These are phyloP conservation scores for Benincasa hispida DNA, from an alignment of 306 rosid genomes.

Conservation along the genomic window DNA sequence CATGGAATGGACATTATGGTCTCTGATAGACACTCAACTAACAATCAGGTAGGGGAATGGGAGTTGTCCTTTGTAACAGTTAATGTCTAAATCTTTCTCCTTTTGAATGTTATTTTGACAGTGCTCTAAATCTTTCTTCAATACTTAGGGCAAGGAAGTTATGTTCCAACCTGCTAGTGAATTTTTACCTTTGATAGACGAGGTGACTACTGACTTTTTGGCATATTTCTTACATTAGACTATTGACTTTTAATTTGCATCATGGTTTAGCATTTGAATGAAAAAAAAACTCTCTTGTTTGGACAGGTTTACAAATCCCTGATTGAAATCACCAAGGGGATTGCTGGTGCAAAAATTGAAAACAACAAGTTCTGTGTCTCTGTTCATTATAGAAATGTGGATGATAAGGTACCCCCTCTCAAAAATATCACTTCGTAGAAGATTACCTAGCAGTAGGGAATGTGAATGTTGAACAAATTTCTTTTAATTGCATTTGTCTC, in stretches of 20 bases:
- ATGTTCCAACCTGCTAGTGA: constrained; percentile 93
- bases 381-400: constrained; percentile 93
- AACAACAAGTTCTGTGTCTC: constrained; percentile 82
- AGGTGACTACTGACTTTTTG: constrained; percentile 26
- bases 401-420: constrained; percentile 43
- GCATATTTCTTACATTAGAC: not conserved
- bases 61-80: not conserved
- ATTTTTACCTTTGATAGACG: constrained; percentile 61
- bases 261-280: not conserved
- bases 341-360: constrained; percentile 72
- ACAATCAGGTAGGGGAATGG: constrained; percentile 40
- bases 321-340: constrained; percentile 46
- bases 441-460: not conserved
- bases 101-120: not conserved
- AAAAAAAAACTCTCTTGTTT: constrained; percentile 14
- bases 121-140: not conserved
- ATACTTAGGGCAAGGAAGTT: constrained; percentile 63
- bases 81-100: not conserved
- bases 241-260: not conserved
- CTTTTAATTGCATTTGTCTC: not conserved
- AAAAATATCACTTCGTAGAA: not conserved
- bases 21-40: constrained; percentile 49
- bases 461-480: not conserved
- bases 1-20: constrained; percentile 98
- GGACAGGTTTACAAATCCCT: constrained; percentile 56